Conservation (phyloP, 345 rosid genomes). For the Mangifera indica region DNA sequence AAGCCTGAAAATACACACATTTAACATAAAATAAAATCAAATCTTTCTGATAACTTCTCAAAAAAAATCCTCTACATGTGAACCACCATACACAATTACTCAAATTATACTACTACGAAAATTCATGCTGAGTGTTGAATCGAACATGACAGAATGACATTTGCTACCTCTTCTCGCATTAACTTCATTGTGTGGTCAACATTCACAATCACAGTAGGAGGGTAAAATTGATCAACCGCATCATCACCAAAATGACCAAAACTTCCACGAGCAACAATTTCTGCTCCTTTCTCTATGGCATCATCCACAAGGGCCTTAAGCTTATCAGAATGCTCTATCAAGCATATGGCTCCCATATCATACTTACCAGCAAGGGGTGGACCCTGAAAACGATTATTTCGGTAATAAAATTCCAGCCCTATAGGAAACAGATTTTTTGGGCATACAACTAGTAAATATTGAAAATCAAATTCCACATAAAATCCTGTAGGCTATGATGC, state of each 20-base stretch:
- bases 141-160: background rate
- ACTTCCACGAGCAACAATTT: constrained; percentile 85
- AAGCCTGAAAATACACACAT: constrained; percentile 53
- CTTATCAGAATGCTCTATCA: constrained; percentile 88
- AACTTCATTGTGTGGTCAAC: constrained; percentile 85
- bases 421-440: background rate
- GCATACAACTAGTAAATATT: background rate
- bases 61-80: background rate
- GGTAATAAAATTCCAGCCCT: background rate
- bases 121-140: background rate
- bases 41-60: background rate
- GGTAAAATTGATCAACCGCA: constrained; percentile 94
- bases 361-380: constrained; percentile 88
- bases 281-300: constrained; percentile 91
- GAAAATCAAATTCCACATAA: background rate
- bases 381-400: constrained; percentile 54
- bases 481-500: constrained; percentile 1
- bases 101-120: constrained; percentile 1
- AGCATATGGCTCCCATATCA: constrained; percentile 98
- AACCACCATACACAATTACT: background rate
- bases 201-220: constrained; percentile 82
- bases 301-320: constrained; percentile 84
- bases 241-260: constrained; percentile 87
- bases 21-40: constrained; percentile 1
- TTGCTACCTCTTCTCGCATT: constrained; percentile 95